Conservation (phyloP, 352 stramenopile genomes). For the Globisporangium uncinulatum region DNA sequence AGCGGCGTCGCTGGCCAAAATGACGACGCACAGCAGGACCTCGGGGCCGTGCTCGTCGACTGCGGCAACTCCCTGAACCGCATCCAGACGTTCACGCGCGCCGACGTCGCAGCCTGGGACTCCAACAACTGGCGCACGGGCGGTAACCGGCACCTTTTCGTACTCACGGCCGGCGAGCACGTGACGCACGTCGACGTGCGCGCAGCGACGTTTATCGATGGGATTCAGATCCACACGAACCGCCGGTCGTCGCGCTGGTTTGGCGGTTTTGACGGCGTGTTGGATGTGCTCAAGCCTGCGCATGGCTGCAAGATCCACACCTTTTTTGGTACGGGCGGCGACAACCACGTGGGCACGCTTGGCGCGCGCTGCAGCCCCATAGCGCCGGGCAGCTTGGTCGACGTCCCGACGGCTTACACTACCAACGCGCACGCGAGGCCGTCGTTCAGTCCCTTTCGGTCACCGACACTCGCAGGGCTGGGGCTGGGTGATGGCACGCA, state of each 20-base stretch:
- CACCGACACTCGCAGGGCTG: conserved; percentile 13
- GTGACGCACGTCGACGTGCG: conserved; percentile 47
- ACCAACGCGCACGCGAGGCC: neutral
- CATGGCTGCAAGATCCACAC: conserved; percentile 35
- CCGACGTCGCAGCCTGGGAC: conserved; percentile 15
- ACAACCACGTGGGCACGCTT: conserved; percentile 41
- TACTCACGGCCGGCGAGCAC: conserved; percentile 38
- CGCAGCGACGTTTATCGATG: conserved; percentile 32
- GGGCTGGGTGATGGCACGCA: conserved; percentile 15
- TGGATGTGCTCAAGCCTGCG: conserved; percentile 34
- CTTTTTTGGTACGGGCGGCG: conserved; percentile 48
- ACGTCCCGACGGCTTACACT: neutral
- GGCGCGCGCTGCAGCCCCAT: conserved; percentile 30
- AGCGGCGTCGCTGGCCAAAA: neutral
- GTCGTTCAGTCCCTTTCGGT: conserved; percentile 2
- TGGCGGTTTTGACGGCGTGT: conserved; percentile 40
- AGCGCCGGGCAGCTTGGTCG: neutral
- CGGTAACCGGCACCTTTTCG: conserved; percentile 32
- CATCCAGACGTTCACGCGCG: conserved; percentile 32
- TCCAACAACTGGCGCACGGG: conserved; percentile 16
- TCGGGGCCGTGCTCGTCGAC: conserved; percentile 42
- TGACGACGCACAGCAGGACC: conserved; percentile 3
- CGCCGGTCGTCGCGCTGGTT: conserved; percentile 49
- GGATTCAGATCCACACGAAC: conserved; percentile 48
- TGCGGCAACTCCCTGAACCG: conserved; percentile 35